Conservation (phyloP, 257 asterid species). For the Nicotiana obtusifolia region DNA sequence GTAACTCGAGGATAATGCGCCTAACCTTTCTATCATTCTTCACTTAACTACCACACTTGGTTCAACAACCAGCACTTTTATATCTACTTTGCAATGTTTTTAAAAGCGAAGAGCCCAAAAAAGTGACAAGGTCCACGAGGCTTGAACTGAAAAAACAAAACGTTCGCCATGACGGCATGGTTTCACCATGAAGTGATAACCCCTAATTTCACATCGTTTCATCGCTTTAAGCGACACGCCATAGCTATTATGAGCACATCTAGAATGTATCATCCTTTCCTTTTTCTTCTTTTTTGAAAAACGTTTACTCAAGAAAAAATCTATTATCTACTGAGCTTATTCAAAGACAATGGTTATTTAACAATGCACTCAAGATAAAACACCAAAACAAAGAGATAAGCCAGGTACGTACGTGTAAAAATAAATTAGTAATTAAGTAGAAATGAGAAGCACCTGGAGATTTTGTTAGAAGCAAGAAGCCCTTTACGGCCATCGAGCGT, state of each 20-base stretch:
- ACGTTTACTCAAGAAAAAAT: neutral
- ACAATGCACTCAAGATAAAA: neutral
- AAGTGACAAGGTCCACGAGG: no score
- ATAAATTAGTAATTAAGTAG: neutral
- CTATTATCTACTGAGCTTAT: neutral
- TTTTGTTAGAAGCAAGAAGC: slow-evolving; percentile 56
- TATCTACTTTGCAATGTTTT: neutral
- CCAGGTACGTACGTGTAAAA: neutral
- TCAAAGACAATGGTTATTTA: neutral
- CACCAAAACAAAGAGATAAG: neutral
- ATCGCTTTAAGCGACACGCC: no score
- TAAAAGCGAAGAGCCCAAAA: no score
- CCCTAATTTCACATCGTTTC: no score
- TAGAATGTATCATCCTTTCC: neutral
- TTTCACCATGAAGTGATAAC: no score
- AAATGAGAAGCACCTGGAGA: slow-evolving; percentile 37
- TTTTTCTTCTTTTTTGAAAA: neutral
- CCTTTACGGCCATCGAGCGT: slow-evolving; percentile 64
- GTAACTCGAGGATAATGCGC: neutral
- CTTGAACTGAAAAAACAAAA: no score
- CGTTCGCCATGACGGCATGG: no score
- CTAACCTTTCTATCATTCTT: neutral
- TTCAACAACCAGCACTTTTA: neutral
- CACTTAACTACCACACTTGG: neutral
- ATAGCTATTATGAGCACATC: no score